phyloP scores from a whole-genome alignment of 495 filamentous ascomycete genomes.

The Aspergillus homomorphus region DNA sequence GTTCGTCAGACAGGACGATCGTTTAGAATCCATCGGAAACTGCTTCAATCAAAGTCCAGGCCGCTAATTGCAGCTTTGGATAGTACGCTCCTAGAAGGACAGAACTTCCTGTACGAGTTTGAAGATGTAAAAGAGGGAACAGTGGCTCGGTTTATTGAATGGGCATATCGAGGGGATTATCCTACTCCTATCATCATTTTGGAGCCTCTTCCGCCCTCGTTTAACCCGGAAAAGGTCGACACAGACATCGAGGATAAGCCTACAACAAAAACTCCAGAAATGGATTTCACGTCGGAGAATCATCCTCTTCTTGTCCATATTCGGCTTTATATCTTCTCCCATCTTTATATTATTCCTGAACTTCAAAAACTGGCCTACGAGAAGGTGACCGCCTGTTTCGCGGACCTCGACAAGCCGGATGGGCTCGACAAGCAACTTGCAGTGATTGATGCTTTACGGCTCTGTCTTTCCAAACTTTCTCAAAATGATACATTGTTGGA shows the following conservation, averaged over 20 bases:
- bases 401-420: too few species aligned
- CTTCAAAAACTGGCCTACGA: background rate
- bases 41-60: slow-evolving; percentile 2
- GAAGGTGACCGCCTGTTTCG: too few species aligned
- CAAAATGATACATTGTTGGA: too few species aligned
- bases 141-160: slow-evolving; percentile 6
- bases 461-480: too few species aligned
- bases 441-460: too few species aligned
- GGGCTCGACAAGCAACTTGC: too few species aligned
- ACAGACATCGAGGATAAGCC: too few species aligned
- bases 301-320: slow-evolving; percentile 1
- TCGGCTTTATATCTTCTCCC: slow-evolving; percentile 1
- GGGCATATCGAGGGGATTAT: slow-evolving; percentile 9
- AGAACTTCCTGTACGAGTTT: background rate
- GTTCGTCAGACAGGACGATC: background rate
- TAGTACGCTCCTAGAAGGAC: background rate
- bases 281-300: background rate
- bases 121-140: background rate
- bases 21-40: slow-evolving; percentile 5
- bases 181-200: background rate
- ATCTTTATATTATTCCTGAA: background rate
- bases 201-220: too few species aligned
- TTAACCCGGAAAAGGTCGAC: too few species aligned
- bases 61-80: background rate
- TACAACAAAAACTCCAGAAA: too few species aligned